Percentiles rank a stretch among this genome's conserved stretches.
Evolutionary conservation across 371 early-diverging fungal species (phyloP).

Genomic region (Haplosporangium sp.): DNA sequence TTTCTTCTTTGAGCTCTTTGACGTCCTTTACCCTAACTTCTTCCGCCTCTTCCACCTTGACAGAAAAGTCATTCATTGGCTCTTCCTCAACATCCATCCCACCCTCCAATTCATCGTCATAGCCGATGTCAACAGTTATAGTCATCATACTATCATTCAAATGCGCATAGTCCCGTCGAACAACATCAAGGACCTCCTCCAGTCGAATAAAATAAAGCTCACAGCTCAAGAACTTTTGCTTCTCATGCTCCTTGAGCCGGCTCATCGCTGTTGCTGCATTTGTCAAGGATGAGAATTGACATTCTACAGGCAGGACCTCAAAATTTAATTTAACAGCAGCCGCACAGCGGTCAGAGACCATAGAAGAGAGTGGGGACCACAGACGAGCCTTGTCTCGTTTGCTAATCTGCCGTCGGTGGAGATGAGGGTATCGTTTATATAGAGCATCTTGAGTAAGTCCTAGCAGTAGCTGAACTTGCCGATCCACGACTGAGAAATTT

Average conservation of each 20-base stretch:
- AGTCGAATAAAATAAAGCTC: conserved; percentile 73
- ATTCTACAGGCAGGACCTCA: conserved; percentile 36
- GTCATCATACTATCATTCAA: conserved; percentile 76
- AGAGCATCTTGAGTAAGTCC: conserved; percentile 63
- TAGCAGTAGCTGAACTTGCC: conserved; percentile 73
- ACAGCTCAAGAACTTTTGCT: conserved; percentile 66
- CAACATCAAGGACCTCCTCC: conserved; percentile 71
- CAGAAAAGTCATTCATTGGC: neutral
- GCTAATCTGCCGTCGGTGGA: conserved; percentile 65
- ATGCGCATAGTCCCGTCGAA: conserved; percentile 72
- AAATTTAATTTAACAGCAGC: conserved; percentile 45
- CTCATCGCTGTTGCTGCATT: conserved; percentile 55
- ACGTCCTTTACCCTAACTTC: conserved; percentile 12
- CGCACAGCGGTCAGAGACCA: conserved; percentile 65
- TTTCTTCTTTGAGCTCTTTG: conserved; percentile 33
- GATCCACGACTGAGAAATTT: conserved; percentile 73
- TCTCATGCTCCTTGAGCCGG: conserved; percentile 64
- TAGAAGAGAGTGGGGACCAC: conserved; percentile 76
- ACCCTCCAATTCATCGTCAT: conserved; percentile 46
- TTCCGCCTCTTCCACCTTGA: conserved; percentile 21
- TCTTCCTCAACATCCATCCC: conserved; percentile 25
- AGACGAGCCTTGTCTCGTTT: conserved; percentile 73
- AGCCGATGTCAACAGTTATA: conserved; percentile 76
- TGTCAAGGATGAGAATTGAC: conserved; percentile 34
- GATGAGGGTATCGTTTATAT: conserved; percentile 67